Evolutionary conservation across 2,329 filamentous ascomycete genomes (phyloP), one percentile per base, ranked within the genome.

Genomic region (Ceratocystis lukuohia): DNA sequence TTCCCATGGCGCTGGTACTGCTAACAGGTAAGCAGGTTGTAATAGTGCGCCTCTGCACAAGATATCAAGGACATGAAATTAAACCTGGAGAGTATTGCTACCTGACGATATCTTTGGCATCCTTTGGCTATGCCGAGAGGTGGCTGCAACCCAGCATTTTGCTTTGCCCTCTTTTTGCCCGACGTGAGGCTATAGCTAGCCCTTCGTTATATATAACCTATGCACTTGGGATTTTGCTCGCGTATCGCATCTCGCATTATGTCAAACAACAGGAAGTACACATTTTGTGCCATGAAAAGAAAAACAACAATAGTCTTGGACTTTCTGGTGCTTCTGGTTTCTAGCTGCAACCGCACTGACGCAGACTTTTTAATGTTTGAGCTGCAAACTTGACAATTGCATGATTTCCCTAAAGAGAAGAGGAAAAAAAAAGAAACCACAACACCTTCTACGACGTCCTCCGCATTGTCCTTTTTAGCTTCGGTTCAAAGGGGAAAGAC

Each of bases 91-190:
- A 37, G 7, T 7, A 59, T 30, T 59, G 17, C 56, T 59, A 59
- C 56, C 56, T 59, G 25, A 6, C n/a, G 56, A 59, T 37, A 59
- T 59, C 56, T 59, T 59, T 59, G 28, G 56, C 56, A 37, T 20
- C 4, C 12, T 28, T 59, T 33, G 56, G 12, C 15, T 37, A 33
- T 37, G 56, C 53, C 53, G 53, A 30, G 53, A 41, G 12, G 12
- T 41, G 10, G 37, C 37, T 41, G 37, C 37, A 41, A 41, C 37
- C 10, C 37, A 41, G 37, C 37, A 33, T 41, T 41, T 41, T 41
- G 37, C 37, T 15, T 41, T 41, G 37, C 37, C 10, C 12, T 41
- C 10, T 41, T 41, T 1, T 15, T 12, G 37, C 37, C 37, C 10
- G 37, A 15, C 10, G 37, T 41, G 37, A 41, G 37, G 10, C 10